Base-by-base conservation (phyloP, 2,329 filamentous ascomycete genomes). In the Fusarium secorum region DNA sequence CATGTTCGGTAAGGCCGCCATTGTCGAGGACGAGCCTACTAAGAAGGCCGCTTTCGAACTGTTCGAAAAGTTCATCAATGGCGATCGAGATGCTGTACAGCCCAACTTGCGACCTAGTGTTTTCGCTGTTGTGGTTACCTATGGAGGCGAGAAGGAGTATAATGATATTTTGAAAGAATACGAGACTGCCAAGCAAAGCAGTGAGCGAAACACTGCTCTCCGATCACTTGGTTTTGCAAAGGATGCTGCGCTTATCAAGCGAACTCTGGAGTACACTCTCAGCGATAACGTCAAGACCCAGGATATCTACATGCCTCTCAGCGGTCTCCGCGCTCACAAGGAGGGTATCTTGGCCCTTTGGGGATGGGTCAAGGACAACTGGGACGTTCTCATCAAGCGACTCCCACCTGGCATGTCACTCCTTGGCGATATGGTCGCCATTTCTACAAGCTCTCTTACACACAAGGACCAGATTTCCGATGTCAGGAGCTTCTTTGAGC, bases 151-250 rank as follows among this genome's bases (percentile, higher is more conserved):
- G 77, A 91, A 73, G 13, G 75, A 77, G 55, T 77, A 77, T 57
- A 73, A 77, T 36, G 75, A 73, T 38, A 49, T 77, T 7, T n/a
- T 77, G 35, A 77, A 76, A 61, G 75, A 77, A 44, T 77, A 77
- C 14, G 67, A 77, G 60, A 77, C 75, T 11, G 75, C 75, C 38
- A 93, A 80, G 94, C 97, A 85, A 89, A 79, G 79, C 73, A 94
- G 97, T 76, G 94, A 98, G 84, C 93, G 95, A 78, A 98, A 97
- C 82, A 95, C 93, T 17, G 94, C 94, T 3, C 88, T 98, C 64
- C 93, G 95, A 75, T 89, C 88, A 35, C 87, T 98, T 26, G 95
- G 95, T 54, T 90, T 94, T 54, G 90, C 93, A 49, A 91, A 91
- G 78, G 87, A 92, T 61, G 90, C 93, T 3, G 89, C 91, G 72